Base-by-base conservation (phyloP, 306 rosid species). In the Rosa rugosa region DNA sequence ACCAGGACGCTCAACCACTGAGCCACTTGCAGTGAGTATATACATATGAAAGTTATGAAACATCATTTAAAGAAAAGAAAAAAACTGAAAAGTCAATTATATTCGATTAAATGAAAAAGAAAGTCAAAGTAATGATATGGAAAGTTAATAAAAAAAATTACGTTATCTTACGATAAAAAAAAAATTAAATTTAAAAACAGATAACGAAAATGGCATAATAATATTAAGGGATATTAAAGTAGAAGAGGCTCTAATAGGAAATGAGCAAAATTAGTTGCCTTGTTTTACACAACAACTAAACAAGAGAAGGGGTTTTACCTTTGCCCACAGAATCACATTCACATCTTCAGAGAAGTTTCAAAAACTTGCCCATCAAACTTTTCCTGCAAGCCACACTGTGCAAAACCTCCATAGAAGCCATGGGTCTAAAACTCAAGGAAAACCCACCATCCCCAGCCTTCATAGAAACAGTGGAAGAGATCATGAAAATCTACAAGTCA, bases 401-500 rank as follows among this genome's bases (percentile, higher is more conserved):
- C 74, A 49, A 38, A 18, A 11, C 82, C 27, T 12, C 82, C 64
- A 46, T 36, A 53, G 17, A 68, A 82, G 79, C 85, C 88, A 91
- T 87, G 91, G 87, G 89, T 77, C 81, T 82, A 54, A 73, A 56
- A 46, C 71, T 77, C 36, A 62, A 77, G 57, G 85, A 86, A 67
- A 84, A 77, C 66, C 84, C 81, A 13, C 82, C 84, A 69, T 81
- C 89, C 8, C 80, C 85, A 77, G 85, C 80, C 22, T 64, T 85
- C 45, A 80, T 83, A 5, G 84, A 84, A 67, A 69, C 97, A 7
- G 89, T 92, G 2, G 77, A 85, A 71, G 92, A 95, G 70, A 89
- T 95, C 82, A 90, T 90, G 71, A 63, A 44, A 71, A 84, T 84
- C 49, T 95, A 85, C 60, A 67, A 83, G 46, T 95, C 99, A 34